Base-by-base conservation (phyloP, 2,329 filamentous ascomycete species). In the Cadophora sp. region DNA sequence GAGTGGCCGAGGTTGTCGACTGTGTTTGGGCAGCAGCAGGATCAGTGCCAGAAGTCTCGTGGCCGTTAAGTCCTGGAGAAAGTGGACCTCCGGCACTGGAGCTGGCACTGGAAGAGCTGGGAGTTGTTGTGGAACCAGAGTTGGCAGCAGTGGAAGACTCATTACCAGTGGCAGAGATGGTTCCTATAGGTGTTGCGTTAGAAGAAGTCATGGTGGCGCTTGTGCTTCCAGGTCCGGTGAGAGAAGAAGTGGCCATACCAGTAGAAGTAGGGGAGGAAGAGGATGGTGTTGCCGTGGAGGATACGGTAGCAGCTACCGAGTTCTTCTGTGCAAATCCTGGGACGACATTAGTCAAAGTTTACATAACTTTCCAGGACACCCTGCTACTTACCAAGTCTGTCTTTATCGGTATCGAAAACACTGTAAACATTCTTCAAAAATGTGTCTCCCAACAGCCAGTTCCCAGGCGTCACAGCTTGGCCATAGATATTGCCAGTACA, bases 341-440 rank as follows among this genome's bases (percentile, higher is more conserved):
- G 22, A 9, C 6, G 58, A 40, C 50, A 60, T 75, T 67, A 72
- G 68, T 58, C 43, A 27, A n/a, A 51, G 24, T 19, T 48, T 48
- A 9, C 8, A 22, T 14, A 34, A 31, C n/a, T 26, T n/a, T 12
- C 31, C 48, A 58, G 5, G 19, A 4, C 51, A 4, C 5, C 7
- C 7, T 31, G 27, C 4, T 59, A 77, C 83, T 77, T 77, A 86
- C 90, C 91, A 71, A 94, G 87, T 62, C 85, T 86, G 53, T 79
- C 80, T 71, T 88, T 76, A 70, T 95, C 93, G 64, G 87, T 87
- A 78, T 97, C 94, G 77, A 97, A 97, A 27, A 96, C 90, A 1
- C 88, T 84, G 77, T 97, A 97, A 19, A 97, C 93, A 73, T 97
- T 97, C 82, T 97, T 97, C 69, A 97, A 80, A 74, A 97, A 97